Base-by-base conservation (phyloP, 2,329 filamentous ascomycete genomes). In the Cryphonectria japonica region DNA sequence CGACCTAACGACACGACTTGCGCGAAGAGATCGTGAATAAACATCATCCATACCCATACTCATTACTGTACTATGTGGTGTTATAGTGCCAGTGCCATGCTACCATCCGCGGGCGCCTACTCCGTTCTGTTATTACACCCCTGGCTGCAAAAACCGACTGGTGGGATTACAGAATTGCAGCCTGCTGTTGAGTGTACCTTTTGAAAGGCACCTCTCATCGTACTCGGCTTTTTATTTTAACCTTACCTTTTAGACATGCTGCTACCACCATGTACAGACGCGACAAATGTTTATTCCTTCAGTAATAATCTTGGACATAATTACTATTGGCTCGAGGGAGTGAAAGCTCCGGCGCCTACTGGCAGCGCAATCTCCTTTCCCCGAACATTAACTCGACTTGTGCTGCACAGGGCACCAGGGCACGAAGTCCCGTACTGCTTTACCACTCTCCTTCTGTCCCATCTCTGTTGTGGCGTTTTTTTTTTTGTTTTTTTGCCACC, bases 321-420 rank as follows among this genome's bases (percentile, higher is more conserved):
- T 50, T n/a, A 50, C n/a, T 50, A 50, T 50, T 50, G 46, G 46
- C 46, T 50, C 46, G 46, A 50, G 46, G 46, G 46, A 50, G 46
- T n/a, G 46, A 50, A 50, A 50, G 46, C 46, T 50, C 46, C 46
- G 46, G 46, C 46, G 46, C 46, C 46, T 50, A n/a, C 46, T 11
- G 22, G 19, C 46, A 50, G 19, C 46, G 46, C 22, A 50, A 50
- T n/a, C 46, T 50, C 46, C 46, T 50, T 50, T 9, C 22, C 11
- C 22, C 52, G 52, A 13, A 54, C 52, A n/a, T 29, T 54, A 2
- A 2, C 9, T 29, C 52, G 11, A 11, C 52, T 1, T 4, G 2
- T 54, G 26, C 26, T 26, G 52, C 26, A 16, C 26, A 39, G 46
- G 6, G 22, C 46, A 50, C 7, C 26, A 39, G 46, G 6, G 22